Percentiles rank a stretch among this genome's conserved stretches.
phyloP scores from a whole-genome alignment of 306 rosid genomes.

The Cucurbita argyrosperma region DNA sequence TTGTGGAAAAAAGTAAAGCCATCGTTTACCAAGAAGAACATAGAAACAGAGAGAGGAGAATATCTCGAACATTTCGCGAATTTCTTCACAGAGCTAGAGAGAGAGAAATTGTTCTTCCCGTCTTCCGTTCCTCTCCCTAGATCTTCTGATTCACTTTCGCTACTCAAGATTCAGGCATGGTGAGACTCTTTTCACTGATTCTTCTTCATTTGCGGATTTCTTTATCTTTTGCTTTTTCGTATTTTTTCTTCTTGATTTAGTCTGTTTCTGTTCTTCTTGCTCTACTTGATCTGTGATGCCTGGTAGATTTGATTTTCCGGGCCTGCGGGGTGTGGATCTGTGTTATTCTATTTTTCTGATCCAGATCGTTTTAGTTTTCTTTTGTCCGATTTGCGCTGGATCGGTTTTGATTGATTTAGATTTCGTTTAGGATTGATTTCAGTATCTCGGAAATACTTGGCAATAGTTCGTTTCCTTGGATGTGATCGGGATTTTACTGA shows the following conservation, averaged over 20 bases:
- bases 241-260: background rate
- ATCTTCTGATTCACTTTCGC: background rate
- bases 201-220: background rate
- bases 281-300: background rate
- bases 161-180: background rate
- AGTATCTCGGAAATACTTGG: background rate
- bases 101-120: background rate
- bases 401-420: background rate
- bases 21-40: background rate
- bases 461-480: background rate
- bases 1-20: background rate
- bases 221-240: background rate
- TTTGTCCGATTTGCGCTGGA: background rate
- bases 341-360: background rate
- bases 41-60: background rate
- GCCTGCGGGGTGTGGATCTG: background rate
- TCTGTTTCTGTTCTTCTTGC: background rate
- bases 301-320: background rate
- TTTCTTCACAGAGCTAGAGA: background rate
- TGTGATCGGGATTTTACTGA: background rate
- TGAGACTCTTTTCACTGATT: background rate
- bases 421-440: background rate
- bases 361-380: background rate
- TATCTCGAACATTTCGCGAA: background rate
- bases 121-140: background rate